Base-by-base conservation (phyloP, 768 basidiomycete species). In the Ephemerocybe angulata region DNA sequence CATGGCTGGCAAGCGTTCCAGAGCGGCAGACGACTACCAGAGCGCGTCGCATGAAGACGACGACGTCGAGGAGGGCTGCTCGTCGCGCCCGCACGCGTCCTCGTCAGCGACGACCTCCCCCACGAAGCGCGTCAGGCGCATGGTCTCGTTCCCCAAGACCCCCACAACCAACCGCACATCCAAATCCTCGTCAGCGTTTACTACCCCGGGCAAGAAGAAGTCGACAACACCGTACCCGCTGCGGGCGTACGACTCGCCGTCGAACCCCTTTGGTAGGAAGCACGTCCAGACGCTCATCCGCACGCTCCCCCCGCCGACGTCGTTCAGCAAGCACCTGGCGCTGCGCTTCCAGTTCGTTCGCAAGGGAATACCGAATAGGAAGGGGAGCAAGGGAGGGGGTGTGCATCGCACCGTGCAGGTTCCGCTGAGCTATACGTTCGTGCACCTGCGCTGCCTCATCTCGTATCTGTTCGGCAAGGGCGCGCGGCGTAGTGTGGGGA, bases 371-470 rank as follows among this genome's bases (percentile, higher is more conserved):
- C 53, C 42, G 30, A 60, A 61, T 10, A 66, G 69, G 1, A 63
- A 65, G 10, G 40, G 30, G 19, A 67, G 38, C 5, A 19, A 8
- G 8, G 33, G 71, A 52, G 80, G 84, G 4, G 81, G 83, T 4
- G 75, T 85, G 3, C 81, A 83, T 62, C 79, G 87, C 50, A 70
- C 88, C 50, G 81, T 82, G 4, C 87, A 87, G 58, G 85, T 88
- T 7, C 88, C 88, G 0, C 70, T 82, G 25, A 86, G 77, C 63
- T 89, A 88, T 64, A 86, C 84, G 0, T 84, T 90, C 59, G 72
- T 78, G 0, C 86, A 86, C 61, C 71, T 90, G 4, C 80, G 81
- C 37, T 77, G 75, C 43, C 76, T 90, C 44, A 74, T 89, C 27
- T 69, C 77, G 6, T 90, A 82, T 62, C 67, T 87, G 4, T 89